Conservation (phyloP, 208 protist genomes). For the Trichomonas vaginalis region DNA sequence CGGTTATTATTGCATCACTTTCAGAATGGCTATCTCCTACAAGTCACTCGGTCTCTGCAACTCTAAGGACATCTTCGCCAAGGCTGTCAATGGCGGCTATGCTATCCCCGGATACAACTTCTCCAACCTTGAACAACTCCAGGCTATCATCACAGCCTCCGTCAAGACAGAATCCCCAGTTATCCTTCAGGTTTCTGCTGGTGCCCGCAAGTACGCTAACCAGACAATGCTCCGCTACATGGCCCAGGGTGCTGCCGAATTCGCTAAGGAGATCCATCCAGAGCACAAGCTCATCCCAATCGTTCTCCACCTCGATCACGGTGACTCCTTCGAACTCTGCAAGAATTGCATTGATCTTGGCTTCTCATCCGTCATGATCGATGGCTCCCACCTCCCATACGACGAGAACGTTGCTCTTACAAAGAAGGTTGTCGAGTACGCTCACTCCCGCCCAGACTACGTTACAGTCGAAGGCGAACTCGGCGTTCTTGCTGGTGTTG, state of each 20-base stretch:
- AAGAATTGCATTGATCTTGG: conserved; percentile 28
- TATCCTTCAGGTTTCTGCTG: conserved; percentile 39
- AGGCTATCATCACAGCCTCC: conserved; percentile 36
- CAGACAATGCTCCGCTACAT: conserved; percentile 36
- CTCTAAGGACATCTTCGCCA: conserved; percentile 22
- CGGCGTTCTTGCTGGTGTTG: conserved; percentile 37
- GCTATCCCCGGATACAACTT: conserved; percentile 41
- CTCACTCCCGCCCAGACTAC: conserved; percentile 24
- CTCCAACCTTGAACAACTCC: conserved; percentile 42
- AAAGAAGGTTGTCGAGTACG: conserved; percentile 39
- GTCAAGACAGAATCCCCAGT: conserved; percentile 35
- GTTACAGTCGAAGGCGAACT: conserved; percentile 44
- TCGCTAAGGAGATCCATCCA: conserved; percentile 27
- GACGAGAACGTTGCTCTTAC: conserved; percentile 42
- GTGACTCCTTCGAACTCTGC: conserved; percentile 28
- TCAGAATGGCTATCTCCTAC: background rate
- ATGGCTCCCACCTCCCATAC: conserved; percentile 35
- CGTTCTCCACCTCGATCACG: conserved; percentile 40
- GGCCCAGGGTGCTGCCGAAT: conserved; percentile 33
- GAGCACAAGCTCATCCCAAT: conserved; percentile 27
- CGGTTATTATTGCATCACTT: too few species aligned
- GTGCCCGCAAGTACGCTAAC: conserved; percentile 40
- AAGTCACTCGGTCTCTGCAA: background rate
- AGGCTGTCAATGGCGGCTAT: conserved; percentile 31
- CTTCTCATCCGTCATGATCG: conserved; percentile 48